Evolutionary conservation across 192 early-diverging fungal genomes (phyloP).

Genomic region (Neocallimastix lanati): DNA sequence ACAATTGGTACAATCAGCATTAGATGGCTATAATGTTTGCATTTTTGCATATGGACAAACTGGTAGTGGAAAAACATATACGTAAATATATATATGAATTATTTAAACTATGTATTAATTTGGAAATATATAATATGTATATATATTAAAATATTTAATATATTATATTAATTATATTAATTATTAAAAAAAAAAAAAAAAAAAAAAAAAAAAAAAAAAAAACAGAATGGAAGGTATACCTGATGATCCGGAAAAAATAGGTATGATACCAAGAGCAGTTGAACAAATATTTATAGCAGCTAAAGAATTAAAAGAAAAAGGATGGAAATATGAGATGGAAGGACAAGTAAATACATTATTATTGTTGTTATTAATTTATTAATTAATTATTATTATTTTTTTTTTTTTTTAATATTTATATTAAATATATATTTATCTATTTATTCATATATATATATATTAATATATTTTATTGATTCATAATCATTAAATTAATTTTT

Average conservation of each 20-base stretch:
- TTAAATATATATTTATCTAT: no score
- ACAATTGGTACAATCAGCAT: conserved; percentile 81
- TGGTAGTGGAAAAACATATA: conserved; percentile 75
- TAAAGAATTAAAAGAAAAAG: conserved; percentile 46
- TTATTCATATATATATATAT: neutral
- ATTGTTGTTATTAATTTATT: no score
- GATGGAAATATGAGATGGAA: conserved; percentile 76
- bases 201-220: no score
- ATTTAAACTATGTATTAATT: neutral
- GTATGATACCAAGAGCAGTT: conserved; percentile 91
- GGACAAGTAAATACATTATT: conserved; percentile 18
- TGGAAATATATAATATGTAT: no score
- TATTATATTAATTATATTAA: no score
- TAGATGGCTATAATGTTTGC: conserved; percentile 93
- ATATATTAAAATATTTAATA: no score
- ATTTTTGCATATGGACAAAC: conserved; percentile 99
- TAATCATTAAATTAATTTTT: no score
- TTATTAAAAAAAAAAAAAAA: no score
- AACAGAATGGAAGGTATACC: conserved; percentile 28
- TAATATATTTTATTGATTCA: no score
- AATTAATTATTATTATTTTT: no score
- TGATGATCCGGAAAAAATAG: conserved; percentile 19
- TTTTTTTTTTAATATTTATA: no score
- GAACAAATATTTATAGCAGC: conserved; percentile 69
- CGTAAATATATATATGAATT: conserved; percentile 7